These are phyloP conservation scores for Syzygium grande DNA, from an alignment of 345 rosid genomes.

Conservation along the genomic window DNA sequence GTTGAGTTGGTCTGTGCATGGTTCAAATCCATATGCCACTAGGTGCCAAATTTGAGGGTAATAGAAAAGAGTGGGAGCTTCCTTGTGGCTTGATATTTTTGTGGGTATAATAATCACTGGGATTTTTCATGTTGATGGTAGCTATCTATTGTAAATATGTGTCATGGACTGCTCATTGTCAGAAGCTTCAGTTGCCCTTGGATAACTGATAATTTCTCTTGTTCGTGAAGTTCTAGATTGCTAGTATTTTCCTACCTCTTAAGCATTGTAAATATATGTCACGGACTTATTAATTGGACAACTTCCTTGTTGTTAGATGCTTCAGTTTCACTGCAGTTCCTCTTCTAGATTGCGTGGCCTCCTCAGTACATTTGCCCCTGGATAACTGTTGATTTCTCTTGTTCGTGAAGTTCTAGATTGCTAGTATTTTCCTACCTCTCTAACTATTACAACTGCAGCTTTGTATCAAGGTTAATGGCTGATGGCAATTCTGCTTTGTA, in stretches of 20 bases:
- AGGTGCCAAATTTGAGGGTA: not conserved
- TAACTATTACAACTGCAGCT: not conserved
- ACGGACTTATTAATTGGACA: not conserved
- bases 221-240: not conserved
- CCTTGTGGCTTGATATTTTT: not conserved
- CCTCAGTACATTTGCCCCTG: not conserved
- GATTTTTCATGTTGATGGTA: not conserved
- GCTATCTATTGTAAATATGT: not conserved
- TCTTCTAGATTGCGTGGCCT: not conserved
- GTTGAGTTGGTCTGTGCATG: not conserved
- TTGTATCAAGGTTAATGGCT: not conserved
- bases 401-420: not conserved
- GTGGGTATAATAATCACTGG: not conserved
- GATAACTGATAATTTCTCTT: not conserved
- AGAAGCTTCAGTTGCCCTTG: not conserved
- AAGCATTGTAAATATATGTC: not conserved
- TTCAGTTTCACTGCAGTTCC: not conserved
- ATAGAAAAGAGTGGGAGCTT: not conserved
- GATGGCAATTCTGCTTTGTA: conserved; percentile 19
- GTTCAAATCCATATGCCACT: not conserved
- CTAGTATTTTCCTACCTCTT: not conserved
- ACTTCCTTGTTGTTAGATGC: not conserved
- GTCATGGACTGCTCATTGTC: not conserved
- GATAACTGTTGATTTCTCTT: not conserved
- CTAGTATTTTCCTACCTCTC: not conserved